Conservation (phyloP, 148 eudicot genomes). For the Diospyros lotus region DNA sequence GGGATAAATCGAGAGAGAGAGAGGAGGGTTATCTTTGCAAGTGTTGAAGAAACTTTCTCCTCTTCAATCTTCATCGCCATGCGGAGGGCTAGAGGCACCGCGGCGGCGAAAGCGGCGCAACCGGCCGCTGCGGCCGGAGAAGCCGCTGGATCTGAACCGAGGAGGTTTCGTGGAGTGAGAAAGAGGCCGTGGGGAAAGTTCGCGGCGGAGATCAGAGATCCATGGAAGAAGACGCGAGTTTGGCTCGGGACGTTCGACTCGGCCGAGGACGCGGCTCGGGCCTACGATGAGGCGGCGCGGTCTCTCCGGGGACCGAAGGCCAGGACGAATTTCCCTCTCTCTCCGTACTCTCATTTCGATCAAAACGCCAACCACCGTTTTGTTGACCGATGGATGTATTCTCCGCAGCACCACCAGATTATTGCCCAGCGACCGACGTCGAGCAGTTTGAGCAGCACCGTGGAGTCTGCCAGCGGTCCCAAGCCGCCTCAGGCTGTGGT, state of each 20-base stretch:
- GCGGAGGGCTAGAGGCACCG: constrained; percentile 24
- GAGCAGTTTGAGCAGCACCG: constrained; percentile 69
- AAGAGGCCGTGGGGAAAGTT: constrained; percentile 74
- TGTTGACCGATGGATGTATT: not conserved
- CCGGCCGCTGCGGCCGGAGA: constrained; percentile 15
- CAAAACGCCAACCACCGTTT: not conserved
- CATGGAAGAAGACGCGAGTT: constrained; percentile 67
- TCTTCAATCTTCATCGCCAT: constrained; percentile 9
- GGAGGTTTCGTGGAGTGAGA: constrained; percentile 51
- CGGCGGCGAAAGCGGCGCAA: constrained; percentile 21
- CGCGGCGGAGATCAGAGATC: constrained; percentile 84
- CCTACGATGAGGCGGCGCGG: constrained; percentile 66
- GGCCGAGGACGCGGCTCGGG: constrained; percentile 70
- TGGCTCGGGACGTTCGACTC: constrained; percentile 80
- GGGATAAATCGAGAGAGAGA: not conserved
- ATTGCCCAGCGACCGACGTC: constrained; percentile 42
- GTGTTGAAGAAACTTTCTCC: not conserved
- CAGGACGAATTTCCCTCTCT: constrained; percentile 58
- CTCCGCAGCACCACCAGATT: constrained; percentile 25
- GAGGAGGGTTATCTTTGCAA: not conserved
- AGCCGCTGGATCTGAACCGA: constrained; percentile 30
- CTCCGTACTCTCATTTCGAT: constrained; percentile 17
- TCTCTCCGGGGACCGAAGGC: constrained; percentile 64
- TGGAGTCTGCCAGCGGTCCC: constrained; percentile 55
- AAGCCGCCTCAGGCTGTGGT: constrained; percentile 15